Evolutionary conservation across 1,139 yeast genomes (phyloP).

Genomic region (Pichia sp.): DNA sequence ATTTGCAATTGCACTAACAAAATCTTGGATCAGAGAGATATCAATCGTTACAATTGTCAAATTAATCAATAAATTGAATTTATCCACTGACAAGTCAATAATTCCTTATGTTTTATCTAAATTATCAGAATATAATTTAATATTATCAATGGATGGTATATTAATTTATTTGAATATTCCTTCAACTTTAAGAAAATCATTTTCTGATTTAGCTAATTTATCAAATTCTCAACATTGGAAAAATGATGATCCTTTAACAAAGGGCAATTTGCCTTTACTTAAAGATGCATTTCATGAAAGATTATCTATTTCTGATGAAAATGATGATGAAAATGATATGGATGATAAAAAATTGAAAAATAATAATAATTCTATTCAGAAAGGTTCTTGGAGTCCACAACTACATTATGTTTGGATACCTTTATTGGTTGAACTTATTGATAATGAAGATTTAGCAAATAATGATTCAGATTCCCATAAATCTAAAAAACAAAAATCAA

Average conservation of each 20-base stretch:
- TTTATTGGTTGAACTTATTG: slow-evolving; percentile 41
- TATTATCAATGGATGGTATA: slow-evolving; percentile 73
- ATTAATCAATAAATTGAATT: slow-evolving; percentile 22
- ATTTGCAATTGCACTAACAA: slow-evolving; percentile 53
- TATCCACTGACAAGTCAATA: slow-evolving; percentile 9
- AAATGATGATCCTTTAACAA: slow-evolving; percentile 62
- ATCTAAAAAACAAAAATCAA: slow-evolving; percentile 30
- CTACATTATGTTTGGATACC: slow-evolving; percentile 81
- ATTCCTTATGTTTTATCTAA: slow-evolving; percentile 23
- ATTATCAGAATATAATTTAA: slow-evolving; percentile 49
- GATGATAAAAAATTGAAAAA: slow-evolving; percentile 13
- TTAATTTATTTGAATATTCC: slow-evolving; percentile 59
- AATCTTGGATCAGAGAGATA: slow-evolving; percentile 86
- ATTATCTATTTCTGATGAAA: slow-evolving; percentile 31
- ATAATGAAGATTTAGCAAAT: slow-evolving; percentile 3
- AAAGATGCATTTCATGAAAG: slow-evolving; percentile 62
- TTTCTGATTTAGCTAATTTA: slow-evolving; percentile 30
- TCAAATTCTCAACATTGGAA: slow-evolving; percentile 47
- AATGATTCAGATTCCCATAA: slow-evolving; percentile 15
- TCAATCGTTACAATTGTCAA: slow-evolving; percentile 65
- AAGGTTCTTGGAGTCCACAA: slow-evolving; percentile 71
- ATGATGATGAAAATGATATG: slow-evolving; percentile 30
- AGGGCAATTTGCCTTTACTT: slow-evolving; percentile 55
- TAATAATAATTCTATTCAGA: slow-evolving; percentile 34
- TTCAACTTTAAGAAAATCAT: slow-evolving; percentile 27